phyloP scores from a whole-genome alignment of 148 eudicot species.

The Fagopyrum tataricum region DNA sequence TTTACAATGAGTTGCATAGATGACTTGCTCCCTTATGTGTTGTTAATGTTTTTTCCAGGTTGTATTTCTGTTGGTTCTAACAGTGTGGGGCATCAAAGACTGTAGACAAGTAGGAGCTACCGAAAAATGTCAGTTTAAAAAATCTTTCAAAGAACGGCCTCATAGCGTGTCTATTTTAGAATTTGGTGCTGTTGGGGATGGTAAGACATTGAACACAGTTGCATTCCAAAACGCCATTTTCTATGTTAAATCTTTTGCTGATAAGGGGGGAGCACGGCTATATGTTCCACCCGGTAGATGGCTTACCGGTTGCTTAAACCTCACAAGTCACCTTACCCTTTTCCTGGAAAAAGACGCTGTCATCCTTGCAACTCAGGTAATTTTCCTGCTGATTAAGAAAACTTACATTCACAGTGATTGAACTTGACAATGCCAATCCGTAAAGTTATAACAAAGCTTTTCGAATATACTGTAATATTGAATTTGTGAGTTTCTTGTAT shows the following conservation, averaged over 20 bases:
- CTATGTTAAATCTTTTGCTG: slow-evolving; percentile 54
- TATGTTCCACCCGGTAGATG: slow-evolving; percentile 51
- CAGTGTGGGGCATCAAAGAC: slow-evolving; percentile 24
- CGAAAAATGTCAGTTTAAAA: slow-evolving; percentile 36
- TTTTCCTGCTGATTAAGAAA: slow-evolving; percentile 2
- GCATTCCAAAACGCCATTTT: slow-evolving; percentile 58
- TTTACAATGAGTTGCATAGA: not conserved
- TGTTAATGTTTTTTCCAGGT: slow-evolving; percentile 21
- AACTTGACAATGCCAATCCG: not conserved
- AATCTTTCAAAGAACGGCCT: slow-evolving; percentile 29
- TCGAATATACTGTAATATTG: no score
- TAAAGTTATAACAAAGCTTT: not conserved
- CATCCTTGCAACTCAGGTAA: slow-evolving; percentile 59
- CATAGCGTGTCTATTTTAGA: slow-evolving; percentile 56
- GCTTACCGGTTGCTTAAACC: slow-evolving; percentile 59
- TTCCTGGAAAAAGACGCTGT: slow-evolving; percentile 51
- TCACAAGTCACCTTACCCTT: slow-evolving; percentile 59
- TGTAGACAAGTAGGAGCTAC: slow-evolving; percentile 19
- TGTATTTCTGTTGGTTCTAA: slow-evolving; percentile 33
- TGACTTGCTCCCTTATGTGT: not conserved
- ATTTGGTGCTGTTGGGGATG: slow-evolving; percentile 62
- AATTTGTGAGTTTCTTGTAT: no score
- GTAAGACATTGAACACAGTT: slow-evolving; percentile 46
- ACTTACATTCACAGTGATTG: not conserved
- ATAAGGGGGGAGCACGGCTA: slow-evolving; percentile 56